These are phyloP conservation scores for Verticillium isaacii DNA, from an alignment of 2,329 filamentous ascomycete genomes.

Conservation along the genomic window DNA sequence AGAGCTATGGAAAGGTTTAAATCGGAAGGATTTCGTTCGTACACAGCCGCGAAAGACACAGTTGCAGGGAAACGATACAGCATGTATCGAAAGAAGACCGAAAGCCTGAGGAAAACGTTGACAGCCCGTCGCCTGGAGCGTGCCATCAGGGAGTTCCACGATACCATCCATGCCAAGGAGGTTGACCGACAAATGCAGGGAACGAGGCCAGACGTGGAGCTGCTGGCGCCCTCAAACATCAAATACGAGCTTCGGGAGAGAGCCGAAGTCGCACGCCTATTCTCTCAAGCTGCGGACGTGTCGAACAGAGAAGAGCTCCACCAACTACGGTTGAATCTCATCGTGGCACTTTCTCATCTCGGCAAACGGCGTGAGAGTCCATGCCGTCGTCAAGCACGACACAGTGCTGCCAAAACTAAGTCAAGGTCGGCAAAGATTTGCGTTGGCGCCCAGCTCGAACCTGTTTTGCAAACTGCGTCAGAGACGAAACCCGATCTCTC, in stretches of 20 bases:
- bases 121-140: conserved; percentile 11
- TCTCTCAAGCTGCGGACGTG: conserved; percentile 14
- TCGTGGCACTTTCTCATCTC: conserved; percentile 12
- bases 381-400: conserved; percentile 1
- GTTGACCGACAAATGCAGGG: conserved; percentile 15
- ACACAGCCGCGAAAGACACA: conserved; percentile 13
- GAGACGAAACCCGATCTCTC: not conserved
- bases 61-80: conserved; percentile 9
- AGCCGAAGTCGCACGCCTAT: conserved; percentile 13
- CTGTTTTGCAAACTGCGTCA: not conserved
- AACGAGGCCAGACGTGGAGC: conserved; percentile 11
- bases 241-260: conserved; percentile 18
- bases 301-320: conserved; percentile 13
- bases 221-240: conserved; percentile 13
- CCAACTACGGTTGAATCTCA: conserved; percentile 13
- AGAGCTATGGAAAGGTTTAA: conserved; percentile 6
- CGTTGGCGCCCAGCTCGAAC: not conserved
- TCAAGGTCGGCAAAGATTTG: not conserved
- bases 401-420: not conserved
- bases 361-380: conserved; percentile 14
- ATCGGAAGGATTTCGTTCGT: conserved; percentile 11
- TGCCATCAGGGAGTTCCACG: conserved; percentile 15
- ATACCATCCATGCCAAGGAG: conserved; percentile 14
- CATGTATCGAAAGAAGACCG: conserved; percentile 12
- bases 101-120: conserved; percentile 12